Evolutionary conservation across 1,139 yeast genomes (phyloP).

Genomic region (Pichia sp.): DNA sequence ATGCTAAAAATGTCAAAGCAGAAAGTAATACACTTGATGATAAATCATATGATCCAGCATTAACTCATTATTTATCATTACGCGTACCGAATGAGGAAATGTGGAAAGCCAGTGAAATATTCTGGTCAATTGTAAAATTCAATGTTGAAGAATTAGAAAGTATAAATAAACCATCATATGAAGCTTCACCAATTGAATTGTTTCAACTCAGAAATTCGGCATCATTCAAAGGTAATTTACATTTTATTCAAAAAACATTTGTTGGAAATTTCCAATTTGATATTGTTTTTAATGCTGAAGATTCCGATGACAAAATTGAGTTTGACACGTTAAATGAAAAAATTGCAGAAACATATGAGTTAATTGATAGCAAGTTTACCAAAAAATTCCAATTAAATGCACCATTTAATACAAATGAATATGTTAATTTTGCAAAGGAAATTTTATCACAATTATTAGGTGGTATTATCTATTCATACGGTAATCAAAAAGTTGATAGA

Average conservation of each 20-base stretch:
- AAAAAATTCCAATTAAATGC: constrained; percentile 45
- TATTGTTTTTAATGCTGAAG: constrained; percentile 48
- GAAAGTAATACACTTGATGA: constrained; percentile 27
- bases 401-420: constrained; percentile 47
- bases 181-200: constrained; percentile 41
- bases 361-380: constrained; percentile 52
- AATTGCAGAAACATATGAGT: constrained; percentile 34
- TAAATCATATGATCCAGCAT: constrained; percentile 44
- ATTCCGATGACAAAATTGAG: constrained; percentile 39
- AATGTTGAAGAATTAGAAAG: constrained; percentile 44
- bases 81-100: constrained; percentile 63
- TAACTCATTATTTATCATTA: constrained; percentile 61
- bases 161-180: constrained; percentile 28
- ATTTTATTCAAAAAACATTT: constrained; percentile 69
- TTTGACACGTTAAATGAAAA: constrained; percentile 34
- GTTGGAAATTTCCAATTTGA: constrained; percentile 75
- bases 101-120: constrained; percentile 80
- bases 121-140: constrained; percentile 62
- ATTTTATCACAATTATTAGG: constrained; percentile 79
- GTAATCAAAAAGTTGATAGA: constrained; percentile 81
- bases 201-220: constrained; percentile 56
- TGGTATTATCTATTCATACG: constrained; percentile 83
- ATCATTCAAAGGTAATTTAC: constrained; percentile 67
- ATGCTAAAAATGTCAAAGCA: constrained; percentile 41
- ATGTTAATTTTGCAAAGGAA: constrained; percentile 63